Base-by-base conservation (phyloP, 1,284 basidiomycete genomes). In the Ceraceosorus guamensis region DNA sequence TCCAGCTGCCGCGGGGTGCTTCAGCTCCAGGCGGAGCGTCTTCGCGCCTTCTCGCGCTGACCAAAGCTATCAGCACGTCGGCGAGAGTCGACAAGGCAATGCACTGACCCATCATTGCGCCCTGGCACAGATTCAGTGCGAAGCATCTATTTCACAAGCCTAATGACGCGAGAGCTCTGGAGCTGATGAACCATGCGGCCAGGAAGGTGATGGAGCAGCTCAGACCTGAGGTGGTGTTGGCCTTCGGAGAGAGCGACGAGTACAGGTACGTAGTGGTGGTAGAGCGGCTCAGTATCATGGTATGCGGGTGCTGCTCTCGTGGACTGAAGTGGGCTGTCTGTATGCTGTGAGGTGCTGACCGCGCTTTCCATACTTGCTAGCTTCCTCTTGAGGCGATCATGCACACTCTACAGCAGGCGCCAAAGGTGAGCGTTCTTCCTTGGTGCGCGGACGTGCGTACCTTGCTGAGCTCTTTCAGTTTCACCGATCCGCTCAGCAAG, bases 241-340 rank as follows among this genome's bases (percentile, higher is more conserved):
- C 83, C 0, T 98, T 95, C 76, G 93, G 93, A 1, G 89, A 98
- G 79, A 93, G 90, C 44, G 95, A 98, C 77, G 95, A 98, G 78
- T 97, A 85, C 78, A 95, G n/a, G n/a, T n/a, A n/a, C n/a, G n/a
- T n/a, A n/a, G n/a, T n/a, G n/a, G n/a, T n/a, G n/a, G n/a, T n/a
- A n/a, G n/a, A n/a, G n/a, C n/a, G n/a, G n/a, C n/a, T n/a, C n/a
- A n/a, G n/a, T n/a, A n/a, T n/a, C n/a, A n/a, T n/a, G n/a, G n/a
- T n/a, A n/a, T n/a, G n/a, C n/a, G n/a, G n/a, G n/a, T n/a, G n/a
- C n/a, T n/a, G n/a, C n/a, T n/a, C n/a, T n/a, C n/a, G n/a, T n/a
- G n/a, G n/a, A n/a, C n/a, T n/a, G n/a, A n/a, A n/a, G n/a, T n/a
- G n/a, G n/a, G n/a, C n/a, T n/a, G n/a, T n/a, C n/a, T n/a, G n/a